Conservation (phyloP, 352 stramenopile species). For the Phytophthora palmivora region DNA sequence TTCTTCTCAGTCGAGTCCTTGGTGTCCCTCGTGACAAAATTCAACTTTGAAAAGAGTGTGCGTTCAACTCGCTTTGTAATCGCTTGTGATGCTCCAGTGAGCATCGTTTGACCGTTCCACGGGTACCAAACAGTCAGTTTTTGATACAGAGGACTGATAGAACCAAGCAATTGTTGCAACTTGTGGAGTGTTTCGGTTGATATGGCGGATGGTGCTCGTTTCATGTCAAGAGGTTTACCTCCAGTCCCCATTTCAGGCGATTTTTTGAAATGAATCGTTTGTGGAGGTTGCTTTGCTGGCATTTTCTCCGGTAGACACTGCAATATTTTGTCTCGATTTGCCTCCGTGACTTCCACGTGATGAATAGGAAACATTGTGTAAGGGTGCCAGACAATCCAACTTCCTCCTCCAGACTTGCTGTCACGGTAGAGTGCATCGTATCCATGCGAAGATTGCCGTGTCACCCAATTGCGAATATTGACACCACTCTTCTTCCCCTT, state of each 20-base stretch:
- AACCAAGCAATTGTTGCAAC: constrained; percentile 15
- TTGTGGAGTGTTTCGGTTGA: constrained; percentile 30
- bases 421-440: constrained; percentile 60
- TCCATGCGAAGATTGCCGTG: constrained; percentile 42
- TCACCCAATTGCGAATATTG: constrained; percentile 46
- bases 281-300: constrained; percentile 10
- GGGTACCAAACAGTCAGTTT: constrained; percentile 46
- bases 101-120: constrained; percentile 56
- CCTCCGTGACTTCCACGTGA: constrained; percentile 32
- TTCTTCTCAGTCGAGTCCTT: constrained; percentile 28
- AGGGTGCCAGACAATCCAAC: constrained; percentile 58
- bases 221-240: not conserved
- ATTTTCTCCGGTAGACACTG: constrained; percentile 27
- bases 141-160: constrained; percentile 38
- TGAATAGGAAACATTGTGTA: constrained; percentile 54
- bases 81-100: constrained; percentile 32
- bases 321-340: constrained; percentile 24
- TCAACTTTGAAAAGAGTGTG: constrained; percentile 51
- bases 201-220: constrained; percentile 5
- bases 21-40: constrained; percentile 26
- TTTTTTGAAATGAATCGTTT: constrained; percentile 32
- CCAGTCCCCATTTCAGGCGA: not conserved
- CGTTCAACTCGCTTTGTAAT: constrained; percentile 49
- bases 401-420: constrained; percentile 16
- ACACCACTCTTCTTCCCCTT: constrained; percentile 29